A percentile compares a stretch with the other conserved stretches of the same genome.
Conservation (phyloP, 257 asterid genomes). For the Solanum chilense region DNA sequence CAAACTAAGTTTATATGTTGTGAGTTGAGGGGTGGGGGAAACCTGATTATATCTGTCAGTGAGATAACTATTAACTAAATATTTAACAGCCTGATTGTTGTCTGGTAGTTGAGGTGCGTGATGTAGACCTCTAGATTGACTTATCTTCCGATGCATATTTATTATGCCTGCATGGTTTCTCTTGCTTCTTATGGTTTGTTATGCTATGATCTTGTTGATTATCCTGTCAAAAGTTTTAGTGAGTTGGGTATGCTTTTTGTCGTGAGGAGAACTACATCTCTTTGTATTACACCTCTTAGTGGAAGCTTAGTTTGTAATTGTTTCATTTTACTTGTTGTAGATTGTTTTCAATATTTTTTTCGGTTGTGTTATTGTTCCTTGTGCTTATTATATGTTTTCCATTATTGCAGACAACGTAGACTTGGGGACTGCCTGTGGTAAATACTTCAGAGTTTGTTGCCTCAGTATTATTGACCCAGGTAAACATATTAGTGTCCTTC, state of each 20-base stretch:
- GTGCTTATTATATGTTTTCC: neutral
- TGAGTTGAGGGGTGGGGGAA: neutral
- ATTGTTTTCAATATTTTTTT: neutral
- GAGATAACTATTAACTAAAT: neutral
- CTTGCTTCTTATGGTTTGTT: neutral
- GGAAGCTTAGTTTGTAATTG: neutral
- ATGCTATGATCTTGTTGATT: neutral
- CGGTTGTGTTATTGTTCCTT: neutral
- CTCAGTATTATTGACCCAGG: constrained; percentile 70
- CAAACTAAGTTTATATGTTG: neutral
- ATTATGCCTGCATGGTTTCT: neutral
- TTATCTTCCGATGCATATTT: neutral
- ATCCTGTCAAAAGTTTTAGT: neutral
- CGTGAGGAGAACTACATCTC: neutral
- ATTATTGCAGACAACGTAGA: constrained; percentile 49
- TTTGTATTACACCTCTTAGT: neutral
- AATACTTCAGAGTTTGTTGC: constrained; percentile 61
- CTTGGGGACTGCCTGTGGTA: constrained; percentile 69
- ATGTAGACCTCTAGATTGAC: neutral
- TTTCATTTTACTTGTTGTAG: too few relatives aligned
- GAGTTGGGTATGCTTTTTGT: neutral
- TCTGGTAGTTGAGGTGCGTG: neutral
- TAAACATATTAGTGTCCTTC: neutral
- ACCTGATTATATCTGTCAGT: neutral
- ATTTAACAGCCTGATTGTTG: neutral